These are phyloP conservation scores for Pyrenula massariospora DNA, from an alignment of 495 filamentous ascomycete genomes.

Conservation along the genomic window DNA sequence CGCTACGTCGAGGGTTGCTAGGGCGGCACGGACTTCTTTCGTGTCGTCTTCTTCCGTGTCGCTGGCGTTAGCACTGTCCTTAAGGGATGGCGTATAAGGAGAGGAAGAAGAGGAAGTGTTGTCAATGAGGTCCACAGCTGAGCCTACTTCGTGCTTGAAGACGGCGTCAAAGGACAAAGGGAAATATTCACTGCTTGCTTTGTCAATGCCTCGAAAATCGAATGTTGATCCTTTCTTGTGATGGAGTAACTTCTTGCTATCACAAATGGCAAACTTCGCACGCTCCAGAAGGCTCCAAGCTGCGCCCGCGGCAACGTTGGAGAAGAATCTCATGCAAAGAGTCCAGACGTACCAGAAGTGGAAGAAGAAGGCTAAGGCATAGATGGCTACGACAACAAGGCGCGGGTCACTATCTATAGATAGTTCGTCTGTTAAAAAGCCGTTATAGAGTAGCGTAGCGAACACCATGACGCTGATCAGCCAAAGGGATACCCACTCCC, in stretches of 20 bases:
- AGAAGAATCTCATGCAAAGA: background rate
- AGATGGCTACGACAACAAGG: background rate
- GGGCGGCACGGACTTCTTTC: background rate
- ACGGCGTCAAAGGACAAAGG: background rate
- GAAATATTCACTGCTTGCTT: background rate
- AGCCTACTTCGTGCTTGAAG: background rate
- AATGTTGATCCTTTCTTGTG: background rate
- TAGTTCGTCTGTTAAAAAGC: background rate
- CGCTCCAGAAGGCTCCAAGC: conserved; percentile 1
- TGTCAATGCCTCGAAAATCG: background rate
- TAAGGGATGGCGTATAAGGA: background rate
- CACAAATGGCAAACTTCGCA: background rate
- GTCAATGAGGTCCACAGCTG: background rate
- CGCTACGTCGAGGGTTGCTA: background rate
- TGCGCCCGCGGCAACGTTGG: background rate
- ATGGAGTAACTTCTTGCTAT: background rate
- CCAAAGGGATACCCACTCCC: conserved; percentile 1
- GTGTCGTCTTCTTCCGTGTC: background rate
- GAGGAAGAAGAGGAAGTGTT: background rate
- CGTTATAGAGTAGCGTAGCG: background rate
- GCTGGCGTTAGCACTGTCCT: background rate
- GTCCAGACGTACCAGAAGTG: conserved; percentile 1
- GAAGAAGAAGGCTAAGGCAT: background rate
- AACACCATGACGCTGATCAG: background rate
- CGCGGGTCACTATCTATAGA: background rate